Conservation (phyloP, 495 filamentous ascomycete genomes). For the Clavariopsis aquatica region DNA sequence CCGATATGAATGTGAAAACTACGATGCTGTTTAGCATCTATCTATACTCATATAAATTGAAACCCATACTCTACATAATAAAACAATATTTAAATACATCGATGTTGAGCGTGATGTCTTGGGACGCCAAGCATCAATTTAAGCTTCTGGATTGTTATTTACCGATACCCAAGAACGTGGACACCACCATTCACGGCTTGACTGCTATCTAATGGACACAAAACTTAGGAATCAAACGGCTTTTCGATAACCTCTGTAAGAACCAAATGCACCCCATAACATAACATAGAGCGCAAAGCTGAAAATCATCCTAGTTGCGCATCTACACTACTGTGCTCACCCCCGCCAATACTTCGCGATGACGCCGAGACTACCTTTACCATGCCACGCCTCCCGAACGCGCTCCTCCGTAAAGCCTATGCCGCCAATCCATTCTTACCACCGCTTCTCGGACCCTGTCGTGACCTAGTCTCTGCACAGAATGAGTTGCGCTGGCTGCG, state of each 20-base stretch:
- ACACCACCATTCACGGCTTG: too few relatives aligned
- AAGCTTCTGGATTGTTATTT: too few relatives aligned
- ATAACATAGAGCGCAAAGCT: too few relatives aligned
- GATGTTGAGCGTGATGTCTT: background rate
- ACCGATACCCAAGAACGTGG: too few relatives aligned
- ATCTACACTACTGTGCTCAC: background rate
- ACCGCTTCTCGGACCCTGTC: conserved; percentile 67
- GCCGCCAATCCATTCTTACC: conserved; percentile 61
- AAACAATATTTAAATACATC: too few relatives aligned
- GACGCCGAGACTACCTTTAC: background rate
- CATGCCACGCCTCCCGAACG: conserved; percentile 77
- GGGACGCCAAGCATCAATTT: background rate
- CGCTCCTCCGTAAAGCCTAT: conserved; percentile 59
- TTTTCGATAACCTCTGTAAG: too few relatives aligned
- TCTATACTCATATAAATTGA: background rate
- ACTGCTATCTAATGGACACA: too few relatives aligned
- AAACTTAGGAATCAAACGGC: too few relatives aligned
- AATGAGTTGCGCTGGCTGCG: conserved; percentile 88
- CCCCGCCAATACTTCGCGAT: background rate
- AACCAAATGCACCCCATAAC: too few relatives aligned
- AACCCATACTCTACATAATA: background rate
- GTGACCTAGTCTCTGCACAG: conserved; percentile 63
- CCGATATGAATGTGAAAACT: too few relatives aligned
- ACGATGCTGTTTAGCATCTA: background rate
- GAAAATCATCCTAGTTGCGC: too few relatives aligned